Percentiles rank a stretch among this genome's conserved stretches.
Conservation (phyloP, 2,329 filamentous ascomycete species). For the Thelonectria olida region DNA sequence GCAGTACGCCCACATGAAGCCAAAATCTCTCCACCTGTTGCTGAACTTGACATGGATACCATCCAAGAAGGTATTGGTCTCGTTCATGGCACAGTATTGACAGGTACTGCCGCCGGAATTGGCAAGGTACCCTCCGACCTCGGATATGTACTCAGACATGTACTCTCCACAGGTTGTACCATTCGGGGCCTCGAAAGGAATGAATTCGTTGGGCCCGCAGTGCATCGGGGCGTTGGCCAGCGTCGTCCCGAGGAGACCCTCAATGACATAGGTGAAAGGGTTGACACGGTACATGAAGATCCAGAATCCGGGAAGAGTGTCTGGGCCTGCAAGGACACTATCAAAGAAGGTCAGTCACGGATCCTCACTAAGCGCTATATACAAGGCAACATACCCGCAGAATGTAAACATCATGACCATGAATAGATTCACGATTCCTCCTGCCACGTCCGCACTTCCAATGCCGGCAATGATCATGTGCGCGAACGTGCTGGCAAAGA, state of each 20-base stretch:
- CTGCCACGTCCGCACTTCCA: slow-evolving; percentile 69
- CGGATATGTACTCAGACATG: slow-evolving; percentile 55
- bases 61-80: slow-evolving; percentile 52
- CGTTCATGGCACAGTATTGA: slow-evolving; percentile 53
- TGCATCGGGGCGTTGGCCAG: slow-evolving; percentile 67
- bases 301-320: slow-evolving; percentile 76
- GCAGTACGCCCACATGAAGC: slow-evolving; percentile 62
- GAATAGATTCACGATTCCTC: slow-evolving; percentile 70
- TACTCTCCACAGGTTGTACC: slow-evolving; percentile 66
- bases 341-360: no score
- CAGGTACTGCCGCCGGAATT: slow-evolving; percentile 52
- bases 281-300: slow-evolving; percentile 79
- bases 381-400: no score
- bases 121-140: slow-evolving; percentile 56
- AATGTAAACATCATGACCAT: slow-evolving; percentile 73
- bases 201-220: slow-evolving; percentile 72
- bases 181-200: slow-evolving; percentile 66
- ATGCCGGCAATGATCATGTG: slow-evolving; percentile 71
- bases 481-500: slow-evolving; percentile 74
- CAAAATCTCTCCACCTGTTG: slow-evolving; percentile 65
- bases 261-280: slow-evolving; percentile 78
- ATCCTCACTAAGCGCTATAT: no score
- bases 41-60: slow-evolving; percentile 55
- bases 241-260: slow-evolving; percentile 70
- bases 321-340: slow-evolving; percentile 70